A percentile compares a stretch with the other conserved stretches of the same genome.
phyloP scores from a whole-genome alignment of 2,329 filamentous ascomycete species.

The Xylariaceae sp. region DNA sequence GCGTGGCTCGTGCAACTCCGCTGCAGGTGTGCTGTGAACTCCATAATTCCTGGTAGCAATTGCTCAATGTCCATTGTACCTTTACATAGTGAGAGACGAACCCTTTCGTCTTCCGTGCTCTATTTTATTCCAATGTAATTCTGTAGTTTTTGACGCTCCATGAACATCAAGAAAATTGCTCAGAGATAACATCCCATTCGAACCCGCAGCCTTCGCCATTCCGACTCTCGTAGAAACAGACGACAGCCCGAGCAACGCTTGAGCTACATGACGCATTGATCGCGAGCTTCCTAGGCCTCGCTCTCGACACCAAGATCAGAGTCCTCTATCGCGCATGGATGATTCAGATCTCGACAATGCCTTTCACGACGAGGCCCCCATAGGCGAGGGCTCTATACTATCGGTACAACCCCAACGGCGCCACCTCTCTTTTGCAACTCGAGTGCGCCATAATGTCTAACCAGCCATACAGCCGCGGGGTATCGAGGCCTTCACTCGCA shows the following conservation, averaged over 20 bases:
- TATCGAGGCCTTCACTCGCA: slow-evolving; percentile 87
- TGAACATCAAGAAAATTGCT: too few species aligned
- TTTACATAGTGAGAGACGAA: background rate
- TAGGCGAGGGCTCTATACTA: slow-evolving; percentile 31
- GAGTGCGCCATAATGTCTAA: too few species aligned
- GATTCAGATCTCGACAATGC: slow-evolving; percentile 32
- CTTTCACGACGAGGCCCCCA: slow-evolving; percentile 32
- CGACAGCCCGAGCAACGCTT: too few species aligned
- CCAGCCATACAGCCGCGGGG: slow-evolving; percentile 64
- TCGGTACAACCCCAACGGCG: slow-evolving; percentile 21
- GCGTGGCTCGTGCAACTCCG: slow-evolving; percentile 16
- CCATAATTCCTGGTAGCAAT: slow-evolving; percentile 5
- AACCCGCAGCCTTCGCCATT: too few species aligned
- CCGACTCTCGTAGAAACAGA: too few species aligned
- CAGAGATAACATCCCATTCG: too few species aligned
- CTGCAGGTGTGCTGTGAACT: background rate
- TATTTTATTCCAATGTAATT: too few species aligned
- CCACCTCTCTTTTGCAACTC: too few species aligned
- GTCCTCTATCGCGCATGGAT: slow-evolving; percentile 28
- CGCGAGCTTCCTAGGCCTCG: too few species aligned
- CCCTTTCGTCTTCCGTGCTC: background rate
- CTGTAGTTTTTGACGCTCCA: too few species aligned
- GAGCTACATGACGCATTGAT: too few species aligned
- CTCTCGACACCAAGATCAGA: too few species aligned
- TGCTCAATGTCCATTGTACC: background rate